Conservation (phyloP, 345 rosid genomes). For the Raphanus raphanistrum region DNA sequence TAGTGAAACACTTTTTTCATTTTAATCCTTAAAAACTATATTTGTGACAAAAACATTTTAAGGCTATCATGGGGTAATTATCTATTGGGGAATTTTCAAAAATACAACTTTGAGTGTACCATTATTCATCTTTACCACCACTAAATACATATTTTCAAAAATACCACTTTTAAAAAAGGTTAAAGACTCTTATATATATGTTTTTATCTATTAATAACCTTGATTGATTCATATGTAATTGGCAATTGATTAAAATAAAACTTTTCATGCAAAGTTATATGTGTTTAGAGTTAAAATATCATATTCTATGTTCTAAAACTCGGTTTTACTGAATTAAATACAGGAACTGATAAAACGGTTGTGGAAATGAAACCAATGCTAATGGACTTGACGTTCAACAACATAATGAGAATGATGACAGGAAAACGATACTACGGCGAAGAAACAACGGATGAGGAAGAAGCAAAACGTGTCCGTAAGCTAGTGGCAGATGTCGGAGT, state of each 20-base stretch:
- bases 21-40: too few species aligned
- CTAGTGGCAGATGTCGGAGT: constrained; percentile 30
- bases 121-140: too few species aligned
- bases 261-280: background rate
- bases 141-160: too few species aligned
- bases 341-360: constrained; percentile 5
- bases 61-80: too few species aligned
- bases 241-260: background rate
- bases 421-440: constrained; percentile 44
- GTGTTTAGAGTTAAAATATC: background rate
- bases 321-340: background rate
- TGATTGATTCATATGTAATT: background rate
- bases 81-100: too few species aligned
- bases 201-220: too few species aligned
- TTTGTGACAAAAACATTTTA: too few species aligned
- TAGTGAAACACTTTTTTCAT: too few species aligned
- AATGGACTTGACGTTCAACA: constrained; percentile 41
- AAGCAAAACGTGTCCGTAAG: constrained; percentile 36
- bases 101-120: too few species aligned
- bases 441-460: constrained; percentile 31
- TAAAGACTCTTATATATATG: too few species aligned
- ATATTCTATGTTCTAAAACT: background rate
- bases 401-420: constrained; percentile 47
- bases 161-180: too few species aligned
- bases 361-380: constrained; percentile 43